phyloP scores from a whole-genome alignment of 495 filamentous ascomycete genomes.

The Niebla homalea region DNA sequence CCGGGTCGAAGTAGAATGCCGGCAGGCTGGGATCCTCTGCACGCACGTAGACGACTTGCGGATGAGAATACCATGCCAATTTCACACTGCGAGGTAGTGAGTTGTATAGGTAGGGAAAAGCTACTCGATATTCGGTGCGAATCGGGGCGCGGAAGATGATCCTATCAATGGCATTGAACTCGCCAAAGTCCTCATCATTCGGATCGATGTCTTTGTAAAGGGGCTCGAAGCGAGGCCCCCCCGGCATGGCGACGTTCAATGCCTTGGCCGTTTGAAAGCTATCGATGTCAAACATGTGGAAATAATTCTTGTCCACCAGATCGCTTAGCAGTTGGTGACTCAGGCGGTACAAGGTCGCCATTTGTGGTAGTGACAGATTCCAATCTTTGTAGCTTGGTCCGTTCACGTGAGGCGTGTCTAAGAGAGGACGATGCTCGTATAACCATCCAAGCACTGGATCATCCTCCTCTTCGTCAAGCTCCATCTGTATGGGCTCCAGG shows the following conservation, averaged over 20 bases:
- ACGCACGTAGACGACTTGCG: slow-evolving; percentile 80
- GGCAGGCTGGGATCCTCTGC: slow-evolving; percentile 82
- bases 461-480: slow-evolving; percentile 94
- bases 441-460: slow-evolving; percentile 88
- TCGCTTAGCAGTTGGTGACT: slow-evolving; percentile 88
- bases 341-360: slow-evolving; percentile 87
- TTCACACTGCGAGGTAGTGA: slow-evolving; percentile 90
- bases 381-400: slow-evolving; percentile 94
- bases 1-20: slow-evolving; percentile 94
- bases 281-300: slow-evolving; percentile 93
- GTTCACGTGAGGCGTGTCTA: slow-evolving; percentile 89
- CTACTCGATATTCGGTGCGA: slow-evolving; percentile 89
- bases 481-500: slow-evolving; percentile 96
- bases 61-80: slow-evolving; percentile 85
- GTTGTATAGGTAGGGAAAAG: slow-evolving; percentile 92
- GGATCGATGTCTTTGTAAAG: slow-evolving; percentile 98
- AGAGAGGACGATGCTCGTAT: slow-evolving; percentile 85
- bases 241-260: slow-evolving; percentile 90
- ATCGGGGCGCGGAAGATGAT: slow-evolving; percentile 98
- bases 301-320: slow-evolving; percentile 90
- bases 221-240: slow-evolving; percentile 93
- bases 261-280: slow-evolving; percentile 96
- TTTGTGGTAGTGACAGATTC: slow-evolving; percentile 89
- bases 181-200: slow-evolving; percentile 98
- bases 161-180: slow-evolving; percentile 98